Conservation (phyloP, 2,329 filamentous ascomycete species). For the Trichophyton verrucosum region DNA sequence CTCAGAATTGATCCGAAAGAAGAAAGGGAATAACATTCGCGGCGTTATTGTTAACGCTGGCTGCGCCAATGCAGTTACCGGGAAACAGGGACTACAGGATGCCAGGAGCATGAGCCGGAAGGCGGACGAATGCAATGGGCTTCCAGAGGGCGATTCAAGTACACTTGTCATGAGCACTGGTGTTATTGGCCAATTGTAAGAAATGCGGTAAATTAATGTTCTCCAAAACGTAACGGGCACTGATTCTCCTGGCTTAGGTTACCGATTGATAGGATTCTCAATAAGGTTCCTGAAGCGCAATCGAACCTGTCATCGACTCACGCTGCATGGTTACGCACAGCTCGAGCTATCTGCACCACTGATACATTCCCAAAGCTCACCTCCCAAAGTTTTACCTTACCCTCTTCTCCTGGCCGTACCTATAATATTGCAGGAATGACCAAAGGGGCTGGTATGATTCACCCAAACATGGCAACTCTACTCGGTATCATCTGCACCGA, state of each 20-base stretch:
- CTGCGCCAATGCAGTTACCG: slow-evolving; percentile 94
- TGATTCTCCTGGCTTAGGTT: slow-evolving; percentile 40
- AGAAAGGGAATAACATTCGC: slow-evolving; percentile 56
- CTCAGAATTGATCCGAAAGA: slow-evolving; percentile 54
- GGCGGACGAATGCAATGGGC: slow-evolving; percentile 54
- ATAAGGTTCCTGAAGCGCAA: slow-evolving; percentile 66
- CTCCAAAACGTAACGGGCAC: neutral
- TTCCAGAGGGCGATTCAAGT: slow-evolving; percentile 36
- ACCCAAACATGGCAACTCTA: slow-evolving; percentile 96
- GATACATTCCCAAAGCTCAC: slow-evolving; percentile 96
- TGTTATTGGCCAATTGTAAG: slow-evolving; percentile 81
- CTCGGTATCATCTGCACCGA: slow-evolving; percentile 88
- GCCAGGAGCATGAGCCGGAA: slow-evolving; percentile 69
- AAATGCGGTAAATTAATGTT: neutral
- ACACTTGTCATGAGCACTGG: slow-evolving; percentile 98
- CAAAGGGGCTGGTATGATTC: slow-evolving; percentile 98
- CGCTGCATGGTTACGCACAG: slow-evolving; percentile 73
- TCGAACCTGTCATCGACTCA: slow-evolving; percentile 60
- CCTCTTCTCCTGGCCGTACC: slow-evolving; percentile 59
- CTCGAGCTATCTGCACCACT: slow-evolving; percentile 90
- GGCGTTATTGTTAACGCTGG: slow-evolving; percentile 89
- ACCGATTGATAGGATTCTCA: slow-evolving; percentile 79
- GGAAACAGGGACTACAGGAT: slow-evolving; percentile 77
- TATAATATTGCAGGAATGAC: slow-evolving; percentile 90
- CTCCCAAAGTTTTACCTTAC: slow-evolving; percentile 70